Base-by-base conservation (phyloP, 768 basidiomycete genomes). In the Suillus alpinus region DNA sequence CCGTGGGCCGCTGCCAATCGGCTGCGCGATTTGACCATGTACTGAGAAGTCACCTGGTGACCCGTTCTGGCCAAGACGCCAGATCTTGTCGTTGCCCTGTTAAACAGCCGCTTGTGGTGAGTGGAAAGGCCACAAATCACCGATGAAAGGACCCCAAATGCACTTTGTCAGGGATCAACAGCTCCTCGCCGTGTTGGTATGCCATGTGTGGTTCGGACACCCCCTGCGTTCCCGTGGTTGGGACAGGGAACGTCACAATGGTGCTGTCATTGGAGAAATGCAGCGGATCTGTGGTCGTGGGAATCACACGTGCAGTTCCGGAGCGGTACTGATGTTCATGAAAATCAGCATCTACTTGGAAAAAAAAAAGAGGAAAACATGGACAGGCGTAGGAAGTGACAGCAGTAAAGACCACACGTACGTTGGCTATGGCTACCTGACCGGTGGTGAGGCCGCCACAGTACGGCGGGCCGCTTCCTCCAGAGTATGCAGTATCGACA, bases 201-300 rank as follows among this genome's bases (percentile, higher is more conserved):
- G 81, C 78, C 86, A 87, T 86, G 68, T 90, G 89, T 12, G 89
- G 88, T 69, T 88, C 82, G 1, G 87, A 86, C 7, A 76, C 75
- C 32, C 61, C 61, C 40, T 62, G 46, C 3, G 56, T 56, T 2
- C 71, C 62, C 0, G 73, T 72, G 12, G 67, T 66, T 2, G 80
- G 75, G 0, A 71, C 73, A 14, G 86, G 83, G 76, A 90, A 89
- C 13, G 79, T 79, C 69, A 86, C 81, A 13, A 79, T 65, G 1
- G 77, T 69, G 12, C 81, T 77, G 29, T 63, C 31, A 16, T 59
- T 51, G 13, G 67, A 66, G 59, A 79, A 79, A 59, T 75, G 68
- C 44, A 78, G 57, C 9, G 68, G 46, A 62, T 80, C 77, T 29
- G 64, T 65, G 31, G 75, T 72, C 0, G 82, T 84, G 0, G 83